Conservation (phyloP, 257 asterid species). For the Linaria vulgaris region DNA sequence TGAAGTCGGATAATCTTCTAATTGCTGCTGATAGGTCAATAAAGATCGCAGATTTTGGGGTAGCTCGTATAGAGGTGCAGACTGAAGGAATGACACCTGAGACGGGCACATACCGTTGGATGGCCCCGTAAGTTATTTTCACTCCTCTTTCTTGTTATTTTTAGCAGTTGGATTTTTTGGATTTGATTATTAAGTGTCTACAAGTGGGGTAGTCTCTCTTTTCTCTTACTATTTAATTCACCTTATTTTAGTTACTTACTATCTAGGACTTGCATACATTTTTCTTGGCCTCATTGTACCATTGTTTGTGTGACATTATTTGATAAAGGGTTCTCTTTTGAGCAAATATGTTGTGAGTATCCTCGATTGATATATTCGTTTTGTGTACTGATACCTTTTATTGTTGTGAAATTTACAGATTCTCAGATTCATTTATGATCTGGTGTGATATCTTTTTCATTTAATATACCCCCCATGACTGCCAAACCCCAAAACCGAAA, state of each 20-base stretch:
- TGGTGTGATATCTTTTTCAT: background rate
- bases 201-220: background rate
- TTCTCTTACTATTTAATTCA: background rate
- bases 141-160: slow-evolving; percentile 13
- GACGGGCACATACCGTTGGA: slow-evolving; percentile 99
- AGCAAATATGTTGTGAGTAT: background rate
- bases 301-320: background rate
- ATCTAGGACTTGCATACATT: slow-evolving; percentile 1
- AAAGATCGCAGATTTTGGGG: slow-evolving; percentile 97
- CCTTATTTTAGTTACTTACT: background rate
- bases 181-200: background rate
- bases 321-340: background rate
- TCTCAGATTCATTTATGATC: background rate
- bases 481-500: too few species aligned
- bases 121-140: slow-evolving; percentile 90
- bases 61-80: slow-evolving; percentile 96
- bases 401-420: background rate
- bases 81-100: slow-evolving; percentile 99
- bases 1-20: slow-evolving; percentile 93
- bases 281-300: slow-evolving; percentile 7
- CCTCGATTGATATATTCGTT: slow-evolving; percentile 2
- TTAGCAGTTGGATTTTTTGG: background rate
- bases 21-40: slow-evolving; percentile 90
- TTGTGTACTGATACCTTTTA: background rate
- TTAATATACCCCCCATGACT: too few species aligned